phyloP scores from a whole-genome alignment of 1,139 yeast species.

The Pneumocystis sp. region DNA sequence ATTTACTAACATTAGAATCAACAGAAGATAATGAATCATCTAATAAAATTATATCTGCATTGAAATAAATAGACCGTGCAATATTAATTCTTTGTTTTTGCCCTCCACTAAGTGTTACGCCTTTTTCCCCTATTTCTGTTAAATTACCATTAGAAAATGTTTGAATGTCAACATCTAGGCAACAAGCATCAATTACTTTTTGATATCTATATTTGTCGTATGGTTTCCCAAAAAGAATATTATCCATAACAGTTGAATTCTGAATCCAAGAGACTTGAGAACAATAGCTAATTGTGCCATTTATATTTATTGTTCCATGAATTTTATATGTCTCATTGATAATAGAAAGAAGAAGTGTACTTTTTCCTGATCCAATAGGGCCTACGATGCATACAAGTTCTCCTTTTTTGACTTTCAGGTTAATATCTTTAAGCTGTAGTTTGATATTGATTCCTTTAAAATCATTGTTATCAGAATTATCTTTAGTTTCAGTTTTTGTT shows the following conservation, averaged over 20 bases:
- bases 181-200: conserved; percentile 75
- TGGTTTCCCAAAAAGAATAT: conserved; percentile 76
- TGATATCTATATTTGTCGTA: conserved; percentile 69
- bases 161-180: conserved; percentile 62
- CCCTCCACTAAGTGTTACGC: conserved; percentile 91
- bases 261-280: conserved; percentile 94
- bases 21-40: conserved; percentile 95
- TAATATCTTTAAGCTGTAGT: conserved; percentile 41
- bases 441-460: conserved; percentile 28
- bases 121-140: conserved; percentile 93
- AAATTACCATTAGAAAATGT: conserved; percentile 76
- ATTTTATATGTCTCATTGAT: conserved; percentile 75
- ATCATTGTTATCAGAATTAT: neutral
- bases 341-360: conserved; percentile 69
- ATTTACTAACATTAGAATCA: conserved; percentile 87
- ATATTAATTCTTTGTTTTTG: conserved; percentile 87
- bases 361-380: conserved; percentile 83
- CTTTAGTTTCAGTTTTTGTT: neutral
- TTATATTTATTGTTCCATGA: conserved; percentile 56
- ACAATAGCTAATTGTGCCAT: conserved; percentile 78
- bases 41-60: conserved; percentile 78
- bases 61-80: conserved; percentile 89
- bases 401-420: conserved; percentile 60
- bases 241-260: conserved; percentile 84
- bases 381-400: conserved; percentile 81